Evolutionary conservation across 106 monocot genomes (phyloP).

Genomic region (Apostasia ramifera): DNA sequence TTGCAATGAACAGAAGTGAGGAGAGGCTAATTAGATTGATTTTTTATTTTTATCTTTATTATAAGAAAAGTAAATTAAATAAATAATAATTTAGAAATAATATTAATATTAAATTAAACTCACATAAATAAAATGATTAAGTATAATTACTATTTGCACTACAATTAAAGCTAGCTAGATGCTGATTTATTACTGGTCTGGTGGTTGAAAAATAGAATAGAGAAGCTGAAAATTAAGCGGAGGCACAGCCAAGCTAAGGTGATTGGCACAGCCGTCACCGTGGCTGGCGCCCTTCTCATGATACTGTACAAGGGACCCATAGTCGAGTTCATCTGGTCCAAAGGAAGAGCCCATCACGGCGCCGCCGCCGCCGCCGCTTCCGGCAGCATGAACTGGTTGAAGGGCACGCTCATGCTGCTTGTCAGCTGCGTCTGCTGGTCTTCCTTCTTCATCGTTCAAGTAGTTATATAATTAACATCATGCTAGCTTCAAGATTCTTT

Average conservation of each 20-base stretch:
- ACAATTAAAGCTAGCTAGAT: no score
- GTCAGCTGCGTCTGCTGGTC: constrained; percentile 46
- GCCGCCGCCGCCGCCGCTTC: background rate
- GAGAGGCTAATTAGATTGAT: no score
- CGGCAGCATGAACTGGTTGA: constrained; percentile 26
- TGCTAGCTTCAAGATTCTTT: background rate
- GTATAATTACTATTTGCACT: no score
- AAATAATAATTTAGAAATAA: no score
- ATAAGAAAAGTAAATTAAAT: no score
- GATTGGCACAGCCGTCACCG: constrained; percentile 51
- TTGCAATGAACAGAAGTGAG: no score
- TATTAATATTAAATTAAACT: no score
- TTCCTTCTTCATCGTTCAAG: constrained; percentile 65
- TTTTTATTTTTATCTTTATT: no score
- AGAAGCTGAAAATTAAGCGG: constrained; percentile 46
- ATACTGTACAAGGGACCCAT: constrained; percentile 67
- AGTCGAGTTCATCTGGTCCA: constrained; percentile 46
- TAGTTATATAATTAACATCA: background rate
- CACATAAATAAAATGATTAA: no score
- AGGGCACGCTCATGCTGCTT: constrained; percentile 50
- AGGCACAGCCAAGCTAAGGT: constrained; percentile 61
- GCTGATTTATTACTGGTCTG: no score
- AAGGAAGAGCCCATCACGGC: constrained; percentile 15
- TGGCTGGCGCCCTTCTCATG: constrained; percentile 72
- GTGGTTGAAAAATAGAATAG: constrained; percentile 37